Evolutionary conservation across 2,329 filamentous ascomycete genomes (phyloP), one percentile per base, ranked within the genome.

Genomic region (Aureobasidium sp.): DNA sequence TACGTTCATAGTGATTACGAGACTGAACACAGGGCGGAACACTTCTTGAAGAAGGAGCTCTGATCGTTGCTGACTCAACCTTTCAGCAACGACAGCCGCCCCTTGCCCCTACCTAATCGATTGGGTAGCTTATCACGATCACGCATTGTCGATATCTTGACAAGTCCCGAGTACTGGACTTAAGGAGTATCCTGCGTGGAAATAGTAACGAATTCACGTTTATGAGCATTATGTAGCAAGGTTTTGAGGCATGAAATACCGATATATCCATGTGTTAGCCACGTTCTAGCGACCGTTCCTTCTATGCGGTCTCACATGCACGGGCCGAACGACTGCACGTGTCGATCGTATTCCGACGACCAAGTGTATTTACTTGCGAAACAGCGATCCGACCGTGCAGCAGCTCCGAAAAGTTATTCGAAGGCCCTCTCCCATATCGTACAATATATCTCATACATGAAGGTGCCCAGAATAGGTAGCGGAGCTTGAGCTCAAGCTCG

Each of bases 1-100:
- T 97, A 97, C 72, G 94, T 97, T 22, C 94, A 99, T 74, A 92
- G 97, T 20, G 94, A 99, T 74, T 97, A 95, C 69, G 94, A 97
- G 78, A 97, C 92, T 4, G 91, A 88, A 20, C 94, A 97, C 75
- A 92, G 94, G 74, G 93, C 93, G 0, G 92, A 97, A 78, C 92
- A 87, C 72, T 86, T 83, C 66, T 73, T 84, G 72, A 87, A 87
- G 73, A 87, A 87, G 75, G 84, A 87, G 67, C 70, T 87, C 51
- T 86, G 72, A 62, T 55, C 7, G n/a, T 37, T 17, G 20, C 11
- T 27, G 4, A 1, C n/a, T 45, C 29, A 14, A 8, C 20, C 15
- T 48, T 29, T 12, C 45, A 31, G 45, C 45, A 25, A 15, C 17
- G 5, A 11, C 36, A 58, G 47, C 29, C 12, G 47, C 29, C 12